Evolutionary conservation across 139 green algal genomes (phyloP), one percentile per base, ranked within the genome.

Genomic region (Desmodesmus armatus): DNA sequence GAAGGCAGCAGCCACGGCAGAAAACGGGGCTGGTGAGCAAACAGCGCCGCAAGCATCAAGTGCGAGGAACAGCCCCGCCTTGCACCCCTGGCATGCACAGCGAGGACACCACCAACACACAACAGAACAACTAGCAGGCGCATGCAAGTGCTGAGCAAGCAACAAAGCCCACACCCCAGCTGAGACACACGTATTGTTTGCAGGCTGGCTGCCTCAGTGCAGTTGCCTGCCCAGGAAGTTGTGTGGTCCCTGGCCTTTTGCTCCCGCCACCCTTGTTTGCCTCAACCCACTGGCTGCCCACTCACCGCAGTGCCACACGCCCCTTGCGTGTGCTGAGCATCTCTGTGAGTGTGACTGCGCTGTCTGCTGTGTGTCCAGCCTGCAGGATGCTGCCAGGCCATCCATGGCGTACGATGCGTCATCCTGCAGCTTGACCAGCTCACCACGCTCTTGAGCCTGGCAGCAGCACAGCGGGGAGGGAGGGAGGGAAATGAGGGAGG

Each of bases 391-490:
- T 31, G 17, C 17, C 51, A 95, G 87, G 7, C 92, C 92, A 67
- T 94, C 92, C 74, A 95, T 84, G 0, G 92, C 92, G 82, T 94
- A 95, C 11, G 75, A 39, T 11, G 90, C 87, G 35, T 93, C 88
- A 82, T 95, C 92, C 74, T 90, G 85, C 51, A 94, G 69, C 73
- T 91, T 81, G 80, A 89, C 65, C 23, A 89, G 81, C 91, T 94
- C 91, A 31, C 92, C 92, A n/a, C 89, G 80, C 78, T 93, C 90
- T 78, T 95, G 92, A 1, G 91, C 92, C 92, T 95, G n/a, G n/a
- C n/a, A n/a, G 88, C 72, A 71, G 47, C 23, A 78, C 5, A 78
- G 37, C 67, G 47, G 47, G 47, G 47, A 58, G 17, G 13, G 47
- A 15, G 13, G 13, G 13, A 58, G 29, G 65, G 11, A 70, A 70